Evolutionary conservation across 257 asterid species (phyloP).

Genomic region (Solanum habrochaites): DNA sequence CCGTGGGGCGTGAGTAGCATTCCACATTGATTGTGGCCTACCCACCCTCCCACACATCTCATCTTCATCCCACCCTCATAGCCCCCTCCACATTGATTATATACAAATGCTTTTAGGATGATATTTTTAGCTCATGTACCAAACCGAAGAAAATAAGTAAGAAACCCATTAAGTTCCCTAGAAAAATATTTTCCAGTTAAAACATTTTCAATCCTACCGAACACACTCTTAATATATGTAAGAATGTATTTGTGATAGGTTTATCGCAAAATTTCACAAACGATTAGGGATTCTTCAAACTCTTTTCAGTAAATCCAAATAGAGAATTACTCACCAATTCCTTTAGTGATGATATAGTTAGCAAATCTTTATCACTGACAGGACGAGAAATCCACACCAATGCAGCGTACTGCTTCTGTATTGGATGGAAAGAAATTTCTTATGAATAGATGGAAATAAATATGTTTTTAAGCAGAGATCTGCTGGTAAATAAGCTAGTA

Average conservation of each 20-base stretch:
- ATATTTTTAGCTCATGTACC: neutral
- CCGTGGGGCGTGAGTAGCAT: no score
- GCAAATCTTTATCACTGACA: conserved; percentile 37
- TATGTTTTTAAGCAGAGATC: conserved; percentile 1
- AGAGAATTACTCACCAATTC: conserved; percentile 40
- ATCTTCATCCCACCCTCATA: neutral
- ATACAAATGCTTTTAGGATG: neutral
- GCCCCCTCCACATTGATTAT: neutral
- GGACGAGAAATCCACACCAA: conserved; percentile 88
- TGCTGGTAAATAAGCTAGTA: neutral
- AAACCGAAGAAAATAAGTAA: neutral
- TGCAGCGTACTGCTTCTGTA: conserved; percentile 89
- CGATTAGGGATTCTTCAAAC: neutral
- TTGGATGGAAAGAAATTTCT: neutral
- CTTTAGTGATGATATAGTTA: conserved; percentile 33
- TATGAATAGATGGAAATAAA: neutral
- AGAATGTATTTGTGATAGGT: neutral
- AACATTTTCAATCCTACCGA: neutral
- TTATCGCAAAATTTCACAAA: neutral
- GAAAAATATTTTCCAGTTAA: neutral
- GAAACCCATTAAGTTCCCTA: neutral
- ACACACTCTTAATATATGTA: neutral
- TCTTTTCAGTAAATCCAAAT: neutral
- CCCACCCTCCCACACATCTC: neutral
- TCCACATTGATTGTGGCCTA: neutral